phyloP scores from a whole-genome alignment of 768 basidiomycete genomes.

The Suillus brevipes region DNA sequence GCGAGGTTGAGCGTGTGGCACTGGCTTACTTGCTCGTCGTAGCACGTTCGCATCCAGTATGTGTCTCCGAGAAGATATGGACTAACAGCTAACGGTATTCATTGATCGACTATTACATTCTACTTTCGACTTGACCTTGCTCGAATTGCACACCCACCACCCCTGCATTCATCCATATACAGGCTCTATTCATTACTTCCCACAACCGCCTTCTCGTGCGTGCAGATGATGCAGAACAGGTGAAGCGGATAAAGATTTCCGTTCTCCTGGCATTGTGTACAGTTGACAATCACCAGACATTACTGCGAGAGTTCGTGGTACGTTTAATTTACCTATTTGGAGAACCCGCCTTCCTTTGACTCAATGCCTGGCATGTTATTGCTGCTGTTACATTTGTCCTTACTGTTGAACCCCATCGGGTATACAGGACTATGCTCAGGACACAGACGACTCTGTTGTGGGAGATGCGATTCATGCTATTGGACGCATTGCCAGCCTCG shows the following conservation, averaged over 20 bases:
- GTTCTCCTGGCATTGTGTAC: slow-evolving; percentile 68
- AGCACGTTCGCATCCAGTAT: slow-evolving; percentile 64
- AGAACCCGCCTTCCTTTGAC: background rate
- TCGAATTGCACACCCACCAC: too few species aligned
- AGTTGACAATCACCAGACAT: slow-evolving; percentile 62
- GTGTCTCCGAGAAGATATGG: slow-evolving; percentile 24
- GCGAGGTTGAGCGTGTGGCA: slow-evolving; percentile 75
- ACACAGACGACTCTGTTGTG: slow-evolving; percentile 69
- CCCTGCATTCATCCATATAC: too few species aligned
- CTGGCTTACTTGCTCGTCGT: slow-evolving; percentile 70
- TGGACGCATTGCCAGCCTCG: slow-evolving; percentile 67
- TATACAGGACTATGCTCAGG: slow-evolving; percentile 77
- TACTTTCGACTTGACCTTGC: slow-evolving; percentile 17
- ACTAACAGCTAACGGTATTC: background rate
- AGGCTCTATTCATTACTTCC: slow-evolving; percentile 54
- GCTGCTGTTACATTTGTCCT: background rate
- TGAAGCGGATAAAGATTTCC: slow-evolving; percentile 75
- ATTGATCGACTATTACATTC: slow-evolving; percentile 35
- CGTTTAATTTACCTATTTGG: slow-evolving; percentile 26
- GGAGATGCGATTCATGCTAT: slow-evolving; percentile 75
- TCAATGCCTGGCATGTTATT: background rate
- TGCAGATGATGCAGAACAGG: slow-evolving; percentile 60
- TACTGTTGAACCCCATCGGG: background rate
- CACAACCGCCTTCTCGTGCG: slow-evolving; percentile 71
- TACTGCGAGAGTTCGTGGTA: slow-evolving; percentile 86